phyloP scores from a whole-genome alignment of 257 asterid genomes.

The Forsythia suspensa region DNA sequence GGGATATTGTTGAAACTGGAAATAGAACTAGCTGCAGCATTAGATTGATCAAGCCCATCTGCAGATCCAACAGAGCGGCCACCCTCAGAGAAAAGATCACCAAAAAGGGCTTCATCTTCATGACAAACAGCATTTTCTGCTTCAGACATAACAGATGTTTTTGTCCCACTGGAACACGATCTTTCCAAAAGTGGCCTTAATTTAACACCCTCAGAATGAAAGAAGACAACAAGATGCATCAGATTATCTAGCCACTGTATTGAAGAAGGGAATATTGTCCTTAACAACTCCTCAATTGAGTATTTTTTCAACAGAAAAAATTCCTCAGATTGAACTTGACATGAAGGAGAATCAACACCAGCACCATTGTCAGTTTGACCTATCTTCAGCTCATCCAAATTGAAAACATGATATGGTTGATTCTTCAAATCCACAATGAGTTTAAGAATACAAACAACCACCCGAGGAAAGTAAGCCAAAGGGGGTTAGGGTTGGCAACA shows the following conservation, averaged over 20 bases:
- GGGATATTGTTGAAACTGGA: conserved; percentile 70
- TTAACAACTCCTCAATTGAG: conserved; percentile 62
- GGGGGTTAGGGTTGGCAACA: conserved; percentile 59
- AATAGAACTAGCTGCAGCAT: conserved; percentile 48
- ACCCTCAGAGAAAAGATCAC: conserved; percentile 97
- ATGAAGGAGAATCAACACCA: conserved; percentile 48
- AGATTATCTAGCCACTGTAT: conserved; percentile 78
- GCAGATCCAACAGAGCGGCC: conserved; percentile 80
- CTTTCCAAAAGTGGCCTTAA: conserved; percentile 75
- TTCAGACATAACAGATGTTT: conserved; percentile 68
- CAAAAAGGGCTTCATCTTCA: conserved; percentile 97
- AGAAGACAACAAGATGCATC: conserved; percentile 64
- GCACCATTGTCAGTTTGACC: conserved; percentile 25
- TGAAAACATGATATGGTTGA: conserved; percentile 39
- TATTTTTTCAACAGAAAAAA: conserved; percentile 58
- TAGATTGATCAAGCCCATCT: conserved; percentile 77
- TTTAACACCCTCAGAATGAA: conserved; percentile 83
- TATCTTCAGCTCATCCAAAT: conserved; percentile 43
- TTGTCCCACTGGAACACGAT: conserved; percentile 57
- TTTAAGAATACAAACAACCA: conserved; percentile 64
- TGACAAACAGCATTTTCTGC: conserved; percentile 70
- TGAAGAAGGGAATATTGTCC: conserved; percentile 63
- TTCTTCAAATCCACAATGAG: conserved; percentile 67
- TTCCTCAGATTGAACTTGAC: conserved; percentile 40
- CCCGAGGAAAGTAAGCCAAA: conserved; percentile 78